Evolutionary conservation across 2,329 filamentous ascomycete genomes (phyloP).

Genomic region (Zarea fungicola): DNA sequence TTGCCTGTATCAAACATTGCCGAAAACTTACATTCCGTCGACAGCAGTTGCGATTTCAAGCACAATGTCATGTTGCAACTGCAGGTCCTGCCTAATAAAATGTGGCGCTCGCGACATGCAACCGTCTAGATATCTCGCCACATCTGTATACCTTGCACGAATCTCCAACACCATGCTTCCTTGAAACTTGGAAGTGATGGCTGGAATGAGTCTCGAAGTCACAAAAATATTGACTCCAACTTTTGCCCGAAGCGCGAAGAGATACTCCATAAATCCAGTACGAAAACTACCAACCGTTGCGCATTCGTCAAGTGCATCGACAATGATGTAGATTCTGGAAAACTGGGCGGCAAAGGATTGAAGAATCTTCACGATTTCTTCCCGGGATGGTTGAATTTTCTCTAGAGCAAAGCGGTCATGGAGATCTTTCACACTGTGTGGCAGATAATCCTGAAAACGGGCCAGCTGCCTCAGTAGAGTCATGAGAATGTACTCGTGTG

Average conservation of each 20-base stretch:
- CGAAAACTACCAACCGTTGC: background rate
- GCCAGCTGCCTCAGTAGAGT: no score
- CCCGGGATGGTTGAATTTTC: no score
- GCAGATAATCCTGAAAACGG: no score
- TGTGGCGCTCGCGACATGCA: conserved; percentile 2
- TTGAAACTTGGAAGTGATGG: conserved; percentile 10
- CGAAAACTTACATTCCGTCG: conserved; percentile 8
- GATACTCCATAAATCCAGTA: background rate
- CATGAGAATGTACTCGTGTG: no score
- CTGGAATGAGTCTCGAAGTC: conserved; percentile 16
- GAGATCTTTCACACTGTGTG: no score
- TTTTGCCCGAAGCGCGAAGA: background rate
- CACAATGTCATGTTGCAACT: conserved; percentile 13
- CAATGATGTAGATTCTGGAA: no score
- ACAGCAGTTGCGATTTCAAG: background rate
- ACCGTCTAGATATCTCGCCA: conserved; percentile 12
- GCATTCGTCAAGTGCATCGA: conserved; percentile 27
- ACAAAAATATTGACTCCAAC: conserved; percentile 12
- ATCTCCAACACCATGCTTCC: conserved; percentile 1
- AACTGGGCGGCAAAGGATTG: no score
- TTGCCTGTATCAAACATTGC: background rate
- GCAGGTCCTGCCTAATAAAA: background rate
- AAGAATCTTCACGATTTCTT: no score
- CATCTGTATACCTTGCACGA: conserved; percentile 12
- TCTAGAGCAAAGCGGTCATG: no score